phyloP scores from a whole-genome alignment of 345 rosid species.

The Citrus mangshanensis region DNA sequence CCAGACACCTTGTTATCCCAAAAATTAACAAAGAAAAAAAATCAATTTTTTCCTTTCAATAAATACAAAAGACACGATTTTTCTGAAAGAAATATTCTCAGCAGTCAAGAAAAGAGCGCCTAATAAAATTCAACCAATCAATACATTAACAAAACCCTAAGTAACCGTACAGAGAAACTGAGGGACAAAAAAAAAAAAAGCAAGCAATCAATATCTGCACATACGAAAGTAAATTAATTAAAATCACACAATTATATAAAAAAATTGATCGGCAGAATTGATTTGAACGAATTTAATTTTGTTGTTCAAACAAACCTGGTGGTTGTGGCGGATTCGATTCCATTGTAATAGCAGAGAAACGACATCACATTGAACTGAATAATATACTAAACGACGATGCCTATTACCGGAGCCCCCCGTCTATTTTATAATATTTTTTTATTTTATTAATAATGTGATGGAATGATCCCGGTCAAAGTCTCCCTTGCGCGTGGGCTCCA shows the following conservation, averaged over 20 bases:
- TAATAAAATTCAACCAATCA: neutral
- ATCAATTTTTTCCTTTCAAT: neutral
- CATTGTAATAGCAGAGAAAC: constrained; percentile 3
- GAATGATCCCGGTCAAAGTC: neutral
- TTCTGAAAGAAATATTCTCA: neutral
- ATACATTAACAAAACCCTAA: neutral
- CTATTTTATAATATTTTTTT: neutral
- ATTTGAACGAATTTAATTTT: neutral
- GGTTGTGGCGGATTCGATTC: neutral
- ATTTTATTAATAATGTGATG: neutral
- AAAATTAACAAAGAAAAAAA: neutral
- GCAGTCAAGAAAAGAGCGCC: neutral
- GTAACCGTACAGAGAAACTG: neutral
- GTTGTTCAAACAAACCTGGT: neutral
- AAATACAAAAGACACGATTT: neutral
- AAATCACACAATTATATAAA: neutral
- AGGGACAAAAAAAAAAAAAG: neutral
- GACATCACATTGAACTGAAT: neutral
- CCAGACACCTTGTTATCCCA: neutral
- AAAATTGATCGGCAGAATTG: neutral
- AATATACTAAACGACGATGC: neutral
- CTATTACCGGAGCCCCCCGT: too few species aligned
- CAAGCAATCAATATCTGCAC: neutral
- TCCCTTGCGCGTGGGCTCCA: neutral
- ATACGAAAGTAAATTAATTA: neutral